Evolutionary conservation across 2,329 filamentous ascomycete species (phyloP).

Genomic region (Pseudogymnoascus sp.): DNA sequence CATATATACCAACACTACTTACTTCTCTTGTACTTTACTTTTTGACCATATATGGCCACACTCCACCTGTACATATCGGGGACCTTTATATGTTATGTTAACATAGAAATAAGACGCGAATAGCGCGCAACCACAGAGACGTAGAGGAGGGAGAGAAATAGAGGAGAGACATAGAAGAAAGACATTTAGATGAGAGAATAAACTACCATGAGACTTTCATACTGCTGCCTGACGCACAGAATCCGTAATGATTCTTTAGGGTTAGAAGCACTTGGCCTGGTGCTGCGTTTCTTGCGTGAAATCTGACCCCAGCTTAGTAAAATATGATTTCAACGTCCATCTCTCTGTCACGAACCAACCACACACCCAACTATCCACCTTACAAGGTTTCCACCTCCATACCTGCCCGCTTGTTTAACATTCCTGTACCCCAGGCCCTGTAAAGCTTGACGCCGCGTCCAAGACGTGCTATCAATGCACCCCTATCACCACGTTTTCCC

Average conservation of each 20-base stretch:
- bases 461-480: no score
- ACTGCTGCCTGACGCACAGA: not conserved
- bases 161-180: not conserved
- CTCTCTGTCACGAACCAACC: no score
- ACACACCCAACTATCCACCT: no score
- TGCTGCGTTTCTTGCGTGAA: not conserved
- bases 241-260: not conserved
- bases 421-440: no score
- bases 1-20: constrained; percentile 5
- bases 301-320: not conserved
- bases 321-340: no score
- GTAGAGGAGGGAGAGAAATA: not conserved
- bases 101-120: not conserved
- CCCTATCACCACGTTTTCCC: no score
- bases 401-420: no score
- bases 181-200: not conserved
- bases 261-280: not conserved
- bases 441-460: no score
- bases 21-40: constrained; percentile 1
- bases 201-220: not conserved
- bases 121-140: not conserved
- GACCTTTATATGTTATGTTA: not conserved
- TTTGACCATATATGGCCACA: not conserved
- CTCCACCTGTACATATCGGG: not conserved
- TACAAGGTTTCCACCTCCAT: no score